Evolutionary conservation across 73 alveolate species (phyloP).

Genomic region (Durusdinium trenchii): DNA sequence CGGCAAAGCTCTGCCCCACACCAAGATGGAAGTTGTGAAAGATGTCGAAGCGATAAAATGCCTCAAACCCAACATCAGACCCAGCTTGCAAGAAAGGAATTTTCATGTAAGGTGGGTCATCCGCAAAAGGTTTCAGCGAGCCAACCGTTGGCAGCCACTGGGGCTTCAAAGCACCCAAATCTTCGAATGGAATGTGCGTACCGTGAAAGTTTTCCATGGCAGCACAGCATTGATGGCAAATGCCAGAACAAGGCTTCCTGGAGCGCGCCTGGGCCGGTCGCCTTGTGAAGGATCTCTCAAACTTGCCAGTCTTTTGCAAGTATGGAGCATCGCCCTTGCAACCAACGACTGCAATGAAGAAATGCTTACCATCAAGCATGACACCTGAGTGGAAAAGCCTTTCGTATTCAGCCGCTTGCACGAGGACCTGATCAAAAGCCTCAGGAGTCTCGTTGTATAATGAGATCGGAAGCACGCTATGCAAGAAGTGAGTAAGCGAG

Average conservation of each 20-base stretch:
- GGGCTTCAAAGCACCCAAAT: not conserved
- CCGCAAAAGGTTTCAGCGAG: not conserved
- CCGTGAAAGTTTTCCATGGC: not conserved
- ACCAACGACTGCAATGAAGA: not conserved
- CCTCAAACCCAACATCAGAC: not conserved
- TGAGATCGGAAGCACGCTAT: not conserved
- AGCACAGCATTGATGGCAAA: not conserved
- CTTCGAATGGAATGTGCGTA: not conserved
- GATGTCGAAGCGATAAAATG: not conserved
- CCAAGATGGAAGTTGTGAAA: constrained; percentile 42
- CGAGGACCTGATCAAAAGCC: not conserved
- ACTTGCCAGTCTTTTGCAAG: not conserved
- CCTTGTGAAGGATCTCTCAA: not conserved
- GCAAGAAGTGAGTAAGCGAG: not conserved
- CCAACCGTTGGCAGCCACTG: not conserved
- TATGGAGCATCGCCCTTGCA: constrained; percentile 45
- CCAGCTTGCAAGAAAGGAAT: not conserved
- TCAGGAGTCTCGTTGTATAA: constrained; percentile 10
- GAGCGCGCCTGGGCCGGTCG: not conserved
- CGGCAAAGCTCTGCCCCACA: not conserved
- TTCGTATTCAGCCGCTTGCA: not conserved
- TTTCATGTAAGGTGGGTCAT: not conserved
- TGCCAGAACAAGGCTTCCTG: not conserved
- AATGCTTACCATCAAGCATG: not conserved
- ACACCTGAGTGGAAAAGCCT: not conserved